Base-by-base conservation (phyloP, 306 rosid genomes). In the Vigna nakashimae region DNA sequence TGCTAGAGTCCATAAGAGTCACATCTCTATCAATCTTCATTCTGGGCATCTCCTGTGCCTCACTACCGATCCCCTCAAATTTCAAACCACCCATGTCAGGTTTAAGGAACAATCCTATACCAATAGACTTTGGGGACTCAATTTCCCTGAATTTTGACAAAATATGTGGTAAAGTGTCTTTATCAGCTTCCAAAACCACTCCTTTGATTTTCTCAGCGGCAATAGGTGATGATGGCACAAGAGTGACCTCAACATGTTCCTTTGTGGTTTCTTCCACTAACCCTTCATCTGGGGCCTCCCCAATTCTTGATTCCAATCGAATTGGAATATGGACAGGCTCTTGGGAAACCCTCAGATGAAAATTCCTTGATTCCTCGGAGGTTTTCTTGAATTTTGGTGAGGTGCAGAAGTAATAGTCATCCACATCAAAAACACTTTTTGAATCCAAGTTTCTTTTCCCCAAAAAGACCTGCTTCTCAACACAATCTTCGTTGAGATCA, bases 121-220 rank as follows among this genome's bases (percentile, higher is more conserved):
- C 77, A 20, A 87, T 69, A 2, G 94, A 87, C 63, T 73, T 94
- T 4, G 98, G 96, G 16, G 92, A 86, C 73, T 89, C 91, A 82
- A 86, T 71, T 88, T 87, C 91, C 91, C 86, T 90, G 93, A 71
- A 73, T 49, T 83, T 85, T 86, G 89, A 92, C 89, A 82, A 84
- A 79, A 90, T 85, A 46, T 81, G 86, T 22, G 94, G 84, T 50
- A 80, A 86, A 8, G 76, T 49, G 62, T 88, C 90, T 56, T 79
- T 81, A 75, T 84, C 90, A 38, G 79, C 75, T 60, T 77, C 92
- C 77, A 24, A 69, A 65, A 18, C 14, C 45, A 0, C 55, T 22
- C 9, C 65, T 67, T 55, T 53, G 65, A 24, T 60, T 20, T 73
- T 73, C 77, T 80, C 75, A 51, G 1, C 7, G 65, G 64, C 15